Percentiles rank a stretch among this genome's conserved stretches.
Conservation (phyloP, 768 basidiomycete species). For the Baorangia bicolor region DNA sequence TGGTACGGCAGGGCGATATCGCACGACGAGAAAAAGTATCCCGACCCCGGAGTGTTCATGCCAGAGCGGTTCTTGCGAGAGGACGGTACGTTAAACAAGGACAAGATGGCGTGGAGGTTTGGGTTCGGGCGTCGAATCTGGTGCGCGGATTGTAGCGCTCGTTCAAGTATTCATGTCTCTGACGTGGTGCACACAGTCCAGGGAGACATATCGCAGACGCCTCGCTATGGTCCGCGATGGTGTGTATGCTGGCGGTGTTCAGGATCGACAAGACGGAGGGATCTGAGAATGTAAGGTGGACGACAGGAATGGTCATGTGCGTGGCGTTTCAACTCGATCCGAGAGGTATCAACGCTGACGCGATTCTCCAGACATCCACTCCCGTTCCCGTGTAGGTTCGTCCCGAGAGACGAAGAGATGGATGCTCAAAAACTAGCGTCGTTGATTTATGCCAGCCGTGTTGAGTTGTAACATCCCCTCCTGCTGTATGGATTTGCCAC, state of each 20-base stretch:
- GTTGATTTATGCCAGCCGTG: constrained; percentile 6
- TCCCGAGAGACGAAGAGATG: too few species aligned
- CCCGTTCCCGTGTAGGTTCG: too few species aligned
- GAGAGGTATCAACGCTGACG: not conserved
- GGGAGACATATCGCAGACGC: constrained; percentile 22
- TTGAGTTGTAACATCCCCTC: constrained; percentile 1
- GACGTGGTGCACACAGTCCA: not conserved
- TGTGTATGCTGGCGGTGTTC: constrained; percentile 15
- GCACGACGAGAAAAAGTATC: too few species aligned
- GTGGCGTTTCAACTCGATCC: not conserved
- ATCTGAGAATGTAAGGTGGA: constrained; percentile 14
- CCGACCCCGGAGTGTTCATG: too few species aligned
- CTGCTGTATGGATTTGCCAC: too few species aligned
- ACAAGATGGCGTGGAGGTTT: constrained; percentile 9
- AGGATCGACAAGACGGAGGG: constrained; percentile 16
- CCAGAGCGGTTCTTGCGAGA: constrained; percentile 33
- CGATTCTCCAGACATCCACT: constrained; percentile 5
- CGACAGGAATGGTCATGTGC: constrained; percentile 9
- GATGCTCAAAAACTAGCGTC: too few species aligned
- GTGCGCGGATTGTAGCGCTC: not conserved
- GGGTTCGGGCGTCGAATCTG: constrained; percentile 23
- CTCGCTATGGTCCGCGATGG: too few species aligned
- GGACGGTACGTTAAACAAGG: constrained; percentile 16
- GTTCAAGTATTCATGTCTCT: not conserved
- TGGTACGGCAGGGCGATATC: constrained; percentile 35